Percentiles rank a stretch among this genome's conserved stretches.
Conservation (phyloP, 495 filamentous ascomycete species). For the Monascus purpureus region DNA sequence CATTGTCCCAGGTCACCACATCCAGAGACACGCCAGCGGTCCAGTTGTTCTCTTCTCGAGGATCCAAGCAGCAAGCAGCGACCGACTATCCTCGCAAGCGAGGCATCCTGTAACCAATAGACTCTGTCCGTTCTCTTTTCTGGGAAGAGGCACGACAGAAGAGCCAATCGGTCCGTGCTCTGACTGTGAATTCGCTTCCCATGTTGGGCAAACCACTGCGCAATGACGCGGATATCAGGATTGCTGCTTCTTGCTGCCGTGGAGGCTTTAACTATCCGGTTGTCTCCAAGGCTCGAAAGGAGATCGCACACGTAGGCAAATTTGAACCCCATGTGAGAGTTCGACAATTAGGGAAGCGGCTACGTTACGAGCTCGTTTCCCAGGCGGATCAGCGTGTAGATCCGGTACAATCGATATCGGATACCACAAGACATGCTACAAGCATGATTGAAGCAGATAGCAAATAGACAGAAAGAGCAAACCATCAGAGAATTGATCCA, state of each 20-base stretch:
- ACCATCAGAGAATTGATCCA: too few species aligned
- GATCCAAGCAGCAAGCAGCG: constrained; percentile 47
- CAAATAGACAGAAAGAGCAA: too few species aligned
- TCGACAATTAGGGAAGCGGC: too few species aligned
- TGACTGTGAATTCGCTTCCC: constrained; percentile 33
- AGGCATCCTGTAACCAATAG: constrained; percentile 47
- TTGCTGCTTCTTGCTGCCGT: constrained; percentile 16
- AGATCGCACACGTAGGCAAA: constrained; percentile 49
- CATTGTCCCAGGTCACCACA: constrained; percentile 55
- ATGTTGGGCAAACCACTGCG: constrained; percentile 49
- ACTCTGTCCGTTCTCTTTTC: constrained; percentile 62
- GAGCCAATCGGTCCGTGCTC: constrained; percentile 38
- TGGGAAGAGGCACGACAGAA: constrained; percentile 63
- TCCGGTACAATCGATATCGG: background rate
- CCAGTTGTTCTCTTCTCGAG: constrained; percentile 44
- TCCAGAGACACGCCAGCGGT: constrained; percentile 42
- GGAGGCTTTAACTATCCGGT: constrained; percentile 24
- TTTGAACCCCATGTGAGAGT: constrained; percentile 41
- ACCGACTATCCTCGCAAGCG: constrained; percentile 47
- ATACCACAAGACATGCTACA: background rate
- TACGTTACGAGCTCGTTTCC: too few species aligned
- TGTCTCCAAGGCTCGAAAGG: constrained; percentile 37
- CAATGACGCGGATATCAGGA: constrained; percentile 23
- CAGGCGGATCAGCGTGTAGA: too few species aligned
- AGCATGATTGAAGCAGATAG: too few species aligned